Conservation (phyloP, 306 rosid species). For the Medicago arabica region DNA sequence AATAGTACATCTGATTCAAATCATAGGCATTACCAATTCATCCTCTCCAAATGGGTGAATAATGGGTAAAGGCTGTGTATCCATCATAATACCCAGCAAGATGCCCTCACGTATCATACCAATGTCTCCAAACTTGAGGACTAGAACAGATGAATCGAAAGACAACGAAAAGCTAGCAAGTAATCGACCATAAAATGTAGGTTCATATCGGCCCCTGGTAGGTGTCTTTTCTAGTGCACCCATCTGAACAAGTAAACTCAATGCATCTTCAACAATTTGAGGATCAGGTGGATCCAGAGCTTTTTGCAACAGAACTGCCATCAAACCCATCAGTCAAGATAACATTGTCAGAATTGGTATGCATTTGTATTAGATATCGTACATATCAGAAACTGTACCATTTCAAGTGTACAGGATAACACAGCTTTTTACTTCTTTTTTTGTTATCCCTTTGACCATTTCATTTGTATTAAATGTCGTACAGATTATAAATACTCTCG, state of each 20-base stretch:
- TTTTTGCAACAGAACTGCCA: constrained; percentile 79
- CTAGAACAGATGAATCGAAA: constrained; percentile 76
- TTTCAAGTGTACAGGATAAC: background rate
- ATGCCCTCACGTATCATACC: constrained; percentile 93
- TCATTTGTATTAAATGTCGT: background rate
- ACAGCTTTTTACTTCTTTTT: background rate
- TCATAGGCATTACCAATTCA: constrained; percentile 58
- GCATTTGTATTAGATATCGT: background rate
- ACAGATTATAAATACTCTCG: background rate
- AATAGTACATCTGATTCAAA: constrained; percentile 30
- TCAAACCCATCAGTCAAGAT: constrained; percentile 38
- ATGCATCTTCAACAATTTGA: constrained; percentile 75
- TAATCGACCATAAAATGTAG: constrained; percentile 81
- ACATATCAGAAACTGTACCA: background rate
- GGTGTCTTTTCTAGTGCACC: constrained; percentile 59
- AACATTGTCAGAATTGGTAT: constrained; percentile 25
- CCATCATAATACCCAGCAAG: constrained; percentile 82
- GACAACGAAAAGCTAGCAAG: constrained; percentile 82
- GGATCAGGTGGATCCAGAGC: constrained; percentile 76
- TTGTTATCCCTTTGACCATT: background rate
- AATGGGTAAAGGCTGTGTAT: constrained; percentile 81
- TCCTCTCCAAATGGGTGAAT: constrained; percentile 86
- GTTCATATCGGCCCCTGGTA: constrained; percentile 77
- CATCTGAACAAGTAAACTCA: constrained; percentile 70
- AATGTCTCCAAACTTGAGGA: constrained; percentile 78